Evolutionary conservation across 148 eudicot genomes (phyloP).

Genomic region (Gaultheria prostrata): DNA sequence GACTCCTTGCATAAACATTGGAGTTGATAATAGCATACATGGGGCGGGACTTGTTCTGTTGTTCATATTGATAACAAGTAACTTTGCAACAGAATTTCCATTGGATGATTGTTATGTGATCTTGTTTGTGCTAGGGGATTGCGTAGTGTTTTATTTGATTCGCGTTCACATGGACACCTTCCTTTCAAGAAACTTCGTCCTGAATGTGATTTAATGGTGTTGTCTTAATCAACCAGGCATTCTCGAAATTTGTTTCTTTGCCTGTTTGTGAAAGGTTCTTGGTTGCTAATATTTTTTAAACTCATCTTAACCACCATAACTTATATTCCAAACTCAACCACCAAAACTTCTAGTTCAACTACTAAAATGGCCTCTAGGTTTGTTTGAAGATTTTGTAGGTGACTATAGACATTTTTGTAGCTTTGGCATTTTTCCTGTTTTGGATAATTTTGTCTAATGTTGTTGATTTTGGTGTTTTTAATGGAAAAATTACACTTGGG

Average conservation of each 20-base stretch:
- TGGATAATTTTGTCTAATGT: neutral
- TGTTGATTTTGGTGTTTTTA: neutral
- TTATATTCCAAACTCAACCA: neutral
- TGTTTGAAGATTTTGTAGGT: neutral
- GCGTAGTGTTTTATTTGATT: neutral
- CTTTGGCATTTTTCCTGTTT: neutral
- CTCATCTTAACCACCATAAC: neutral
- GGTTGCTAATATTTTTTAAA: constrained; percentile 1
- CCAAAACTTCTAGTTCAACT: neutral
- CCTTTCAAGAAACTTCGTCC: neutral
- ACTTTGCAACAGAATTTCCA: neutral
- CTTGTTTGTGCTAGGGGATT: neutral
- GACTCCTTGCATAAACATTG: neutral
- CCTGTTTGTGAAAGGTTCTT: neutral
- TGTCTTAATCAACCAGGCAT: neutral
- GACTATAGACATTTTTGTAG: neutral
- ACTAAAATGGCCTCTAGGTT: neutral
- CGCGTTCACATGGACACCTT: neutral
- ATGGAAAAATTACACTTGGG: neutral
- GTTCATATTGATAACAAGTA: neutral
- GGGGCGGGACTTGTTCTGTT: neutral
- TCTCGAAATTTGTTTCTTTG: neutral
- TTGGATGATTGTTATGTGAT: neutral
- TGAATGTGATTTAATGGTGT: neutral
- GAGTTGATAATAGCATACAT: neutral